Evolutionary conservation across 768 basidiomycete species (phyloP).

Genomic region (Tylopilus sp.): DNA sequence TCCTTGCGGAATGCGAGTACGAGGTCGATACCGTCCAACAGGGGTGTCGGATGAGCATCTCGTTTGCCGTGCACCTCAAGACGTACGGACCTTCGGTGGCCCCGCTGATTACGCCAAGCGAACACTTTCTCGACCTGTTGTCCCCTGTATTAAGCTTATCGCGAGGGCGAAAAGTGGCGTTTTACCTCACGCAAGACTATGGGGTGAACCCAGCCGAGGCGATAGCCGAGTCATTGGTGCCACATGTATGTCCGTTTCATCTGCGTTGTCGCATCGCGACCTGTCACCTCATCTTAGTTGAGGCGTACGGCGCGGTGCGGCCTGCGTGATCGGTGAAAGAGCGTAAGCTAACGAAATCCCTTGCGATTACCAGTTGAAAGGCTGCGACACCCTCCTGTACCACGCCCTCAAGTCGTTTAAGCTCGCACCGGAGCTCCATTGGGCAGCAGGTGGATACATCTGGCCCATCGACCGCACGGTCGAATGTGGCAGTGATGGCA

Average conservation of each 20-base stretch:
- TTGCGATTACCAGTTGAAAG: slow-evolving; percentile 56
- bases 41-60: slow-evolving; percentile 66
- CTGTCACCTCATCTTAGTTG: slow-evolving; percentile 1
- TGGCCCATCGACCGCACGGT: slow-evolving; percentile 74
- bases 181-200: slow-evolving; percentile 69
- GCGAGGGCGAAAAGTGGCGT: slow-evolving; percentile 68
- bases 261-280: slow-evolving; percentile 9
- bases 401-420: slow-evolving; percentile 77
- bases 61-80: slow-evolving; percentile 69
- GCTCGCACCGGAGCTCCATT: slow-evolving; percentile 69
- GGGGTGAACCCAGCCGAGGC: slow-evolving; percentile 65
- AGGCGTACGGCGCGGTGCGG: slow-evolving; percentile 1
- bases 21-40: slow-evolving; percentile 69
- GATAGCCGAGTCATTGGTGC: slow-evolving; percentile 67
- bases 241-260: slow-evolving; percentile 48
- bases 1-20: slow-evolving; percentile 70
- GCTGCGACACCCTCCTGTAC: slow-evolving; percentile 71
- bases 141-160: slow-evolving; percentile 70
- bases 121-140: slow-evolving; percentile 67
- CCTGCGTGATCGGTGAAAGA: slow-evolving; percentile 10
- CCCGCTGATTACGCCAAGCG: slow-evolving; percentile 69
- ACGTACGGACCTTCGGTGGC: slow-evolving; percentile 62
- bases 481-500: slow-evolving; percentile 52
- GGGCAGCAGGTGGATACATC: slow-evolving; percentile 79
- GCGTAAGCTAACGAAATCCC: slow-evolving; percentile 10